A percentile compares a stretch with the other conserved stretches of the same genome.
Evolutionary conservation across 441 rosid species (phyloP).

Genomic region (Adansonia gregorii): DNA sequence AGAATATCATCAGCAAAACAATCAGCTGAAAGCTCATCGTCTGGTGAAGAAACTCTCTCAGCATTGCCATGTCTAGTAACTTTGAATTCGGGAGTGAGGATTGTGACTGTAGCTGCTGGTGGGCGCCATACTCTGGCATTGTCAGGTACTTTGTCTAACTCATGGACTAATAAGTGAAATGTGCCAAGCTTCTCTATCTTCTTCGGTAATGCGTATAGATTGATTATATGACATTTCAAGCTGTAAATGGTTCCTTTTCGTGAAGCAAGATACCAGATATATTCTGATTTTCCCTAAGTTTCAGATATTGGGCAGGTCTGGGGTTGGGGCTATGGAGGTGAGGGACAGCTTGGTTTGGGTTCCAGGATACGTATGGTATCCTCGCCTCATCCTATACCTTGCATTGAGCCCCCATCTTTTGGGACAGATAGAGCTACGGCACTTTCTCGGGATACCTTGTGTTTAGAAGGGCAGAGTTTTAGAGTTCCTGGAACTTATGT

Average conservation of each 20-base stretch:
- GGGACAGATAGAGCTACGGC: constrained; percentile 57
- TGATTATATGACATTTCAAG: constrained; percentile 32
- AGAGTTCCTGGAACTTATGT: constrained; percentile 87
- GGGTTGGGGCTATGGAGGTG: constrained; percentile 99
- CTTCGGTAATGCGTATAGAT: constrained; percentile 20
- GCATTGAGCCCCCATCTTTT: constrained; percentile 62
- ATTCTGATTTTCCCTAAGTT: constrained; percentile 49
- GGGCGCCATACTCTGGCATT: constrained; percentile 94
- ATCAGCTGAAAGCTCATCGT: constrained; percentile 74
- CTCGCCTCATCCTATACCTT: constrained; percentile 87
- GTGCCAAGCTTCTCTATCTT: neutral
- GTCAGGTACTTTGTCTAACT: constrained; percentile 61
- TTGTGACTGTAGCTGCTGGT: constrained; percentile 85
- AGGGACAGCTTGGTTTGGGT: constrained; percentile 98
- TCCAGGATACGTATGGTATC: constrained; percentile 90
- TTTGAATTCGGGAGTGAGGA: constrained; percentile 81
- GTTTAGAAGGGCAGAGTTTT: constrained; percentile 59
- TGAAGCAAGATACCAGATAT: constrained; percentile 38
- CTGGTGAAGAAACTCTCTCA: constrained; percentile 69
- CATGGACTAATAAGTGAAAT: constrained; percentile 4
- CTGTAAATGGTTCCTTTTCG: constrained; percentile 29
- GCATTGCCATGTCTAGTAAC: constrained; percentile 92
- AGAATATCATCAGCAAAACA: constrained; percentile 68
- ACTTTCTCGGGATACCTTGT: constrained; percentile 54
- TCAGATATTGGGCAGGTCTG: constrained; percentile 98